phyloP scores from a whole-genome alignment of 805 yeast genomes.

The Blastobotrys robertii region DNA sequence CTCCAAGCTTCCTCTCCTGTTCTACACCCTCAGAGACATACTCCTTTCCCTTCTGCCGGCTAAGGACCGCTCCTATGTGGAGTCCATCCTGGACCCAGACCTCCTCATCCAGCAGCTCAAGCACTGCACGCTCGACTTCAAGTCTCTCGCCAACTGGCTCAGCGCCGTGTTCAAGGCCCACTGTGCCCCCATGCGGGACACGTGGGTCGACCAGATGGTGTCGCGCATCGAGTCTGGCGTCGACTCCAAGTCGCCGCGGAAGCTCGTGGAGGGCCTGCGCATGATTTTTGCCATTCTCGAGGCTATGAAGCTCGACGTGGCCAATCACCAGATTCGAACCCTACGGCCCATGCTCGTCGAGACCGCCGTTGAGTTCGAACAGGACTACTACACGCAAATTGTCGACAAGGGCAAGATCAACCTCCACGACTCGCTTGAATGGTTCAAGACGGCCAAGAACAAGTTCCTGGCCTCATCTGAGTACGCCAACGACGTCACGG shows the following conservation, averaged over 20 bases:
- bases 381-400: conserved; percentile 53
- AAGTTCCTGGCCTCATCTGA: background rate
- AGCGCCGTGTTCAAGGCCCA: conserved; percentile 72
- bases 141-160: conserved; percentile 62
- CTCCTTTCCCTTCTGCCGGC: conserved; percentile 66
- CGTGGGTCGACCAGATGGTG: conserved; percentile 80
- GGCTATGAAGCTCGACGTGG: conserved; percentile 91
- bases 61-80: conserved; percentile 58
- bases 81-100: conserved; percentile 67
- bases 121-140: conserved; percentile 57
- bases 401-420: conserved; percentile 44
- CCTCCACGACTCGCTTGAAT: conserved; percentile 48
- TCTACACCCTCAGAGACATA: conserved; percentile 70
- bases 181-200: conserved; percentile 93
- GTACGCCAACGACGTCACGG: conserved; percentile 4
- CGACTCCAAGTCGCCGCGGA: conserved; percentile 33
- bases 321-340: conserved; percentile 85
- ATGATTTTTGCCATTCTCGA: conserved; percentile 75
- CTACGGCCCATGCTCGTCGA: conserved; percentile 76
- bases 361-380: conserved; percentile 82
- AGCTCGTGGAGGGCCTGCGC: conserved; percentile 64
- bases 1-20: conserved; percentile 53
- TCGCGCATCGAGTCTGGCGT: conserved; percentile 39
- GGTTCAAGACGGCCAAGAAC: conserved; percentile 40
- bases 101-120: conserved; percentile 64